phyloP scores from a whole-genome alignment of 2,329 filamentous ascomycete genomes.

The Aspergillus costaricaensis region DNA sequence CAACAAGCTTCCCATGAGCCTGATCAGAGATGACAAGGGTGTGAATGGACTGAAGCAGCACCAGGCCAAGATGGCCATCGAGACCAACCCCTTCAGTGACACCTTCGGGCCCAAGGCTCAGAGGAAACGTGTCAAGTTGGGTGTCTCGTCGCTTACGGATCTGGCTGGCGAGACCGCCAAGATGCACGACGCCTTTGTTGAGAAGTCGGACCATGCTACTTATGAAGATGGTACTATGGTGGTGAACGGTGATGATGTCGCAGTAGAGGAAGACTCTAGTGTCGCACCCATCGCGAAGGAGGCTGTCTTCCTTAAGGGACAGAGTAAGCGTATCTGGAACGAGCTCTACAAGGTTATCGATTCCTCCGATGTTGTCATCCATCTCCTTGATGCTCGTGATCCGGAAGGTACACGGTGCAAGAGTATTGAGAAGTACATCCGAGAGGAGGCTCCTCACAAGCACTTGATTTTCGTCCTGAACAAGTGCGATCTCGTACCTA shows the following conservation, averaged over 20 bases:
- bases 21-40: conserved; percentile 78
- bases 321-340: conserved; percentile 96
- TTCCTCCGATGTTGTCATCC: conserved; percentile 93
- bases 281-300: conserved; percentile 65
- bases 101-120: conserved; percentile 94
- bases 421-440: conserved; percentile 89
- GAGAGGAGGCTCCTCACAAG: conserved; percentile 92
- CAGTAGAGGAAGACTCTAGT: conserved; percentile 47
- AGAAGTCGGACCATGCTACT: conserved; percentile 75
- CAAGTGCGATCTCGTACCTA: conserved; percentile 91
- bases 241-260: conserved; percentile 54
- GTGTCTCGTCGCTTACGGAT: conserved; percentile 77
- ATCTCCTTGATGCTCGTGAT: conserved; percentile 87
- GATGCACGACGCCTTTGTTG: conserved; percentile 78
- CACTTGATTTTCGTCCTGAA: conserved; percentile 88
- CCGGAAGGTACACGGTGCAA: conserved; percentile 86
- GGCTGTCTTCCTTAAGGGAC: conserved; percentile 90
- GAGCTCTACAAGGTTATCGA: conserved; percentile 95
- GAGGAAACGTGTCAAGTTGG: conserved; percentile 87
- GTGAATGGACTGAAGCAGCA: conserved; percentile 89
- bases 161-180: conserved; percentile 77
- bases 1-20: conserved; percentile 94
- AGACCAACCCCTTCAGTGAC: conserved; percentile 79
- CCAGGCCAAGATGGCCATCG: conserved; percentile 88
- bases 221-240: conserved; percentile 71